Evolutionary conservation across 2,329 filamentous ascomycete species (phyloP), one percentile per base, ranked within the genome.

Genomic region (Rutstroemia sp.): DNA sequence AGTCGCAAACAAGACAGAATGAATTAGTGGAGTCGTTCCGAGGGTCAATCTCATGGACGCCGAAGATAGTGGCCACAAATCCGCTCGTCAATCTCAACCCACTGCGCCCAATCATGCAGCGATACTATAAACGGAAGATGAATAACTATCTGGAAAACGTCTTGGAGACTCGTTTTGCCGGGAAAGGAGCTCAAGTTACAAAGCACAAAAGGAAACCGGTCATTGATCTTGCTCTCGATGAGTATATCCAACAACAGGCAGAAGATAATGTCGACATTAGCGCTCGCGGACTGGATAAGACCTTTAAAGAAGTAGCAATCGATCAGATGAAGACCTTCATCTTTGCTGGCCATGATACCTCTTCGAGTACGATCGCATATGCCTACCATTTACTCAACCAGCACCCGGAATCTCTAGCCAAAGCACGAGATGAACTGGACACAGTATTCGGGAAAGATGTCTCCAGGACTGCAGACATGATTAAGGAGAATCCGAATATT

Each of bases 321-420:
- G 50, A 57, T 16, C 60, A 63, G 25, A 62, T 64, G 19, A 58
- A 60, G 10, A 37, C 58, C 1, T 63, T 65, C 25, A 50, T 64
- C 10, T 63, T 65, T 45, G 61, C 60, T 4, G 64, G 64, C 1
- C 62, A 66, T 37, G 64, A 64, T 27, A 63, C 62, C 3, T 64
- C 62, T n/a, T 56, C 60, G 9, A 58, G 58, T 17, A 63, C 60
- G n/a, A 56, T 65, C 6, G 42, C 37, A 6, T 63, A 63, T 30
- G 57, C 48, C 9, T 63, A 62, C 42, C 57, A 65, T 38, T 44
- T 65, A 6, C 52, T 65, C 7, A 53, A 49, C 4, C 53, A 60
- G n/a, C 42, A 65, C 47, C 61, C 63, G 2, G 54, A 60, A 37
- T 56, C 52, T 10, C 30, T 65, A n/a, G 44, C 44, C 5, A 55